phyloP scores from a whole-genome alignment of 192 early-diverging fungal species.

The Coemansia sp. region DNA sequence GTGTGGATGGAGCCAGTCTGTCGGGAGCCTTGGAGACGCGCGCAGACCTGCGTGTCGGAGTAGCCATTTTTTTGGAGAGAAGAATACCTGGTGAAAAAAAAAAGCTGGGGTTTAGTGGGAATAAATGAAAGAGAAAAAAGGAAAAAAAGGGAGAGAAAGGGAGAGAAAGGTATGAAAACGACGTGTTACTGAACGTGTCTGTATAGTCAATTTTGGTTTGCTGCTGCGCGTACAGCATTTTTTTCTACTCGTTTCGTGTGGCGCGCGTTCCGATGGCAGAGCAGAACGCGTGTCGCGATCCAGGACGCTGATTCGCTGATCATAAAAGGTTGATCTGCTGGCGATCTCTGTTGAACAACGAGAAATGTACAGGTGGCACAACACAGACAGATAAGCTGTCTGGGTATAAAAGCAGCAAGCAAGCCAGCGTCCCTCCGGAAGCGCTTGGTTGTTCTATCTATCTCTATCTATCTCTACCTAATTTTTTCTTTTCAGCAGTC shows the following conservation, averaged over 20 bases:
- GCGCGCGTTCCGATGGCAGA: not conserved
- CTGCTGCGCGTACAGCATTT: conserved; percentile 15
- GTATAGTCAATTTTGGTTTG: too few species aligned
- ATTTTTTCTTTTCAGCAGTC: not conserved
- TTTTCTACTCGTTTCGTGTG: conserved; percentile 1
- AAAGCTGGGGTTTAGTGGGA: not conserved
- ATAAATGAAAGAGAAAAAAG: not conserved
- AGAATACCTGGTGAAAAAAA: too few species aligned
- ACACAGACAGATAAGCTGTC: too few species aligned
- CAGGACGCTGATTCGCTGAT: conserved; percentile 1
- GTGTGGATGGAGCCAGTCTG: conserved; percentile 19
- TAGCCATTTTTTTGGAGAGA: conserved; percentile 1
- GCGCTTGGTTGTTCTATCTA: too few species aligned
- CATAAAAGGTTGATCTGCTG: not conserved
- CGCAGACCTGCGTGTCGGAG: conserved; percentile 39
- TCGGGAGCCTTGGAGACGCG: conserved; percentile 40
- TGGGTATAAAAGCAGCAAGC: too few species aligned
- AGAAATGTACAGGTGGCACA: too few species aligned
- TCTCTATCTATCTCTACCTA: too few species aligned
- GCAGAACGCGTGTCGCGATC: not conserved
- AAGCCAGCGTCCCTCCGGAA: too few species aligned
- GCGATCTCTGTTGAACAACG: not conserved
- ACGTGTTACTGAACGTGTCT: too few species aligned
- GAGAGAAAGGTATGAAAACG: too few species aligned
- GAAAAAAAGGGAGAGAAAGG: too few species aligned